phyloP scores from a whole-genome alignment of 208 protist species.

The Willaertia magna region DNA sequence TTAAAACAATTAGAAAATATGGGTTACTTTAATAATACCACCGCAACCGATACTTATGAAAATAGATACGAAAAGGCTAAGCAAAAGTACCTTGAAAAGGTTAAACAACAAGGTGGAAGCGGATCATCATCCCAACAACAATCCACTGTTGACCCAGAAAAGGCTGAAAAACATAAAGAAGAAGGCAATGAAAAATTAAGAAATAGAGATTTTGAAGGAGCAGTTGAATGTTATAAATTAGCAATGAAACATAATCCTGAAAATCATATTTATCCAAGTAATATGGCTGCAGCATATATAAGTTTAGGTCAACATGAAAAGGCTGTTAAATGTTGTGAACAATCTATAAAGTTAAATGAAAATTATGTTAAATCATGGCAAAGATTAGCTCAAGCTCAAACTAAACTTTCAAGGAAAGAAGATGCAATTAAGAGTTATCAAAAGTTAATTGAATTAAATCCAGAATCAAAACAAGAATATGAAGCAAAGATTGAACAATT shows the following conservation, averaged over 20 bases:
- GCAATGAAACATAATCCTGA: conserved; percentile 24
- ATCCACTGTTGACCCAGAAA: neutral
- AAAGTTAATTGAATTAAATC: neutral
- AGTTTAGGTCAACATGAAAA: conserved; percentile 75
- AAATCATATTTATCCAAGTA: conserved; percentile 20
- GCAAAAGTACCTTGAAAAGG: neutral
- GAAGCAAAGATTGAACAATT: neutral
- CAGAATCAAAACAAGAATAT: neutral
- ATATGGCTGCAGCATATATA: conserved; percentile 72
- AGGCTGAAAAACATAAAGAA: conserved; percentile 16
- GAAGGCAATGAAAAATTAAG: conserved; percentile 46
- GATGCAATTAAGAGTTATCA: neutral
- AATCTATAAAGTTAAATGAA: conserved; percentile 42
- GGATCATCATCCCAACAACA: no score
- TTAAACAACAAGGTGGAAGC: neutral
- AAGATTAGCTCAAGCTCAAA: neutral
- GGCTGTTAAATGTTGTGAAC: conserved; percentile 69
- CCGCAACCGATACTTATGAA: neutral
- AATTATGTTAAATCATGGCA: neutral
- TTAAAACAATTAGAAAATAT: neutral
- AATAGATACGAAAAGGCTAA: neutral
- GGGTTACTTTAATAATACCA: neutral
- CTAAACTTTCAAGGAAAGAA: neutral
- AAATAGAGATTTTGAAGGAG: conserved; percentile 42
- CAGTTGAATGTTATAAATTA: conserved; percentile 24